Evolutionary conservation across 1,139 yeast species (phyloP), one percentile per base, ranked within the genome.

Genomic region (Kodamaea suecica): DNA sequence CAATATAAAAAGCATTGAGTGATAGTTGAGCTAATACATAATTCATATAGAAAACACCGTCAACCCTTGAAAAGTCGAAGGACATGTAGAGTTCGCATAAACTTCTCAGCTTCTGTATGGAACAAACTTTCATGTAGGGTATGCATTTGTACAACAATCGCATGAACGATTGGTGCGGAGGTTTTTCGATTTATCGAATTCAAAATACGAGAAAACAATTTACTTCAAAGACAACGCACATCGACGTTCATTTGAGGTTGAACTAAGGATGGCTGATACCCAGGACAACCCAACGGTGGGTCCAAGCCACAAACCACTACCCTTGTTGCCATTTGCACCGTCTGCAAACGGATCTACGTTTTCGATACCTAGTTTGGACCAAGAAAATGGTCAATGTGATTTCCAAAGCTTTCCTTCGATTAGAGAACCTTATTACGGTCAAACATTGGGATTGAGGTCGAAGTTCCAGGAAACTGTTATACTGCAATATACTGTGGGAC

Each of bases 381-480:
- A 15, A 23, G 11, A 30, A 14, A 13, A 24, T 21, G 16, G 21
- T 9, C 8, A 6, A 19, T 19, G 21, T 9, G 21, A 19, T 19
- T 19, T 19, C 21, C 21, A 19, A 6, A 19, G 21, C 21, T 19
- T 19, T 19, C 28, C 28, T 5, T 35, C 39, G 17, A 33, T 47
- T 14, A 44, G 68, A 30, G 70, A 63, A 41, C 34, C 50, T 12
- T 37, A 44, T 19, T 63, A 53, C 38, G 66, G 69, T 4, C 58
- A 57, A 35, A 47, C 59, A 2, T 40, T 63, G 12, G 62, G 59
- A 2, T 36, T 48, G 25, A 40, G 70, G 9, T 20, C 52, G 11
- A 40, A 43, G 28, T 46, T 48, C 17, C 59, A 55, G 26, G 55
- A 46, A 27, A 40, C 40, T 3, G 39, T 47, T 7, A 52, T 49